phyloP scores from a whole-genome alignment of 176 grass and related monocot genomes.

The Oryza meyeriana region DNA sequence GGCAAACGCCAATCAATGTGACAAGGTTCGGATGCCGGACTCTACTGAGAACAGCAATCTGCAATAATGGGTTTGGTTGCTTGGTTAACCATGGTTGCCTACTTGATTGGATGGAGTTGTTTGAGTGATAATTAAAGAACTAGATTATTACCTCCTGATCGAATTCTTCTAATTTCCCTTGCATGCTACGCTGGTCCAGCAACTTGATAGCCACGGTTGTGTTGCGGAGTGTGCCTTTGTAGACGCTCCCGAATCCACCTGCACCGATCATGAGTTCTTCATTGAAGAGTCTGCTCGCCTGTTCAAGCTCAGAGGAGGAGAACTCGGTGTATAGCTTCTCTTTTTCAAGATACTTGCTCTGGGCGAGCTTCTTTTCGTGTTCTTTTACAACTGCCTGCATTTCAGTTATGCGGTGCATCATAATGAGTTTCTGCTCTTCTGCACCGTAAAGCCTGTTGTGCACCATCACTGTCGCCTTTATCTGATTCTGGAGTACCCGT shows the following conservation, averaged over 20 bases:
- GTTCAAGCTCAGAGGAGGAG: slow-evolving; percentile 43
- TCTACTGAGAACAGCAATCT: slow-evolving; percentile 51
- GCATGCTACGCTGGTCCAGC: slow-evolving; percentile 34
- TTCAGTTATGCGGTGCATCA: slow-evolving; percentile 32
- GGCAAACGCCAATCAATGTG: slow-evolving; percentile 54
- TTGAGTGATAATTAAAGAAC: neutral
- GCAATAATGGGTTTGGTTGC: neutral
- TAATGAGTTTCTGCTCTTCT: slow-evolving; percentile 5
- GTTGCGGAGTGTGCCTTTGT: slow-evolving; percentile 47
- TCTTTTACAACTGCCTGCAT: slow-evolving; percentile 35
- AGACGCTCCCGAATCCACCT: slow-evolving; percentile 55
- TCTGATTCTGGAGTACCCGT: slow-evolving; percentile 36
- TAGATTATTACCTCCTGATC: slow-evolving; percentile 55
- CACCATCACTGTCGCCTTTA: slow-evolving; percentile 32
- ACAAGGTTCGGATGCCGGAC: slow-evolving; percentile 65
- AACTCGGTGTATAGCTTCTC: slow-evolving; percentile 43
- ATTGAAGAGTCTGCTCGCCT: slow-evolving; percentile 44
- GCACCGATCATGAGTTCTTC: slow-evolving; percentile 49
- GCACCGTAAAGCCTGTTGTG: neutral
- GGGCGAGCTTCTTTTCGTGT: slow-evolving; percentile 31
- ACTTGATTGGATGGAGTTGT: neutral
- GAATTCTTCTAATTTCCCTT: slow-evolving; percentile 52
- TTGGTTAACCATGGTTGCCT: neutral
- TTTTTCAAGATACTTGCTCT: slow-evolving; percentile 22
- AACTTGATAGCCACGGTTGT: slow-evolving; percentile 60